Conservation (phyloP, 1,284 basidiomycete species). For the Cryptococcus deneoformans region DNA sequence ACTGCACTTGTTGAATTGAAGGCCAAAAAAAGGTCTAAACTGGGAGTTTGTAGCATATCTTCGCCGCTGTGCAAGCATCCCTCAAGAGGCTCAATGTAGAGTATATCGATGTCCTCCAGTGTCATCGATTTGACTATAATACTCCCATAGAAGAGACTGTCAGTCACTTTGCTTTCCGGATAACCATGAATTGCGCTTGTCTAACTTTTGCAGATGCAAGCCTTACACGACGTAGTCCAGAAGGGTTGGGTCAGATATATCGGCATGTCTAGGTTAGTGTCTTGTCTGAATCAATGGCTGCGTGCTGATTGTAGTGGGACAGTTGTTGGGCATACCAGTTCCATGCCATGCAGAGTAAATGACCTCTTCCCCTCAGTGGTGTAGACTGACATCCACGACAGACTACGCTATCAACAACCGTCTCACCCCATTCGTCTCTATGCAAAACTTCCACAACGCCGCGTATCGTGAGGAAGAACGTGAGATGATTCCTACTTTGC, state of each 20-base stretch:
- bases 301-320: background rate
- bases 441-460: slow-evolving; percentile 56
- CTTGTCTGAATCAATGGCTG: background rate
- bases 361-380: background rate
- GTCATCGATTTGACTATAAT: slow-evolving; percentile 50
- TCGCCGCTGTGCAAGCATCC: slow-evolving; percentile 64
- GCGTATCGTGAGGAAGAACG: slow-evolving; percentile 62
- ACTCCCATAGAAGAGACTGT: slow-evolving; percentile 46
- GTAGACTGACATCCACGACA: background rate
- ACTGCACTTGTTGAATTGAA: background rate
- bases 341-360: slow-evolving; percentile 47
- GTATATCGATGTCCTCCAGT: slow-evolving; percentile 62
- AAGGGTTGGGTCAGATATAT: slow-evolving; percentile 65
- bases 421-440: slow-evolving; percentile 61
- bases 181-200: background rate
- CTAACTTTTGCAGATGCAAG: slow-evolving; percentile 56
- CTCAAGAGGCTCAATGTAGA: slow-evolving; percentile 65
- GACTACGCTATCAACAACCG: slow-evolving; percentile 50
- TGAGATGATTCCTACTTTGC: slow-evolving; percentile 57
- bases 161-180: background rate
- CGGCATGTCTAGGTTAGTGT: slow-evolving; percentile 55
- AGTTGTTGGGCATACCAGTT: slow-evolving; percentile 50
- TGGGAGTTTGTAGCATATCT: slow-evolving; percentile 54
- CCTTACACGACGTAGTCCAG: slow-evolving; percentile 65
- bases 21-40: background rate